A percentile compares a stretch with the other conserved stretches of the same genome.
phyloP scores from a whole-genome alignment of 306 rosid genomes.

The Prunus kanzakura region DNA sequence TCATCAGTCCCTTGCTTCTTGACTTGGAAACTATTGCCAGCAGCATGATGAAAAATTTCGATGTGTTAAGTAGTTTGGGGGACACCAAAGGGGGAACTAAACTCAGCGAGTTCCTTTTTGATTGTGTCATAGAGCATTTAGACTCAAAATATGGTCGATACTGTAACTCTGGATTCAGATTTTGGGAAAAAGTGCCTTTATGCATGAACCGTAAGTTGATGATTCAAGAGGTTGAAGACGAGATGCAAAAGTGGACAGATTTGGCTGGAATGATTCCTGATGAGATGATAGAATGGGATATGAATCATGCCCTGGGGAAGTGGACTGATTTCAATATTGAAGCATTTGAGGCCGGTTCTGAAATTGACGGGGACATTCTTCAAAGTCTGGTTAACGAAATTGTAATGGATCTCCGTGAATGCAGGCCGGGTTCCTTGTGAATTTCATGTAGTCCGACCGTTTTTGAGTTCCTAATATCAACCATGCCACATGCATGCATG shows the following conservation, averaged over 20 bases:
- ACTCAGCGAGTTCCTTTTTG: conserved; percentile 53
- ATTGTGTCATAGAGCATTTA: conserved; percentile 60
- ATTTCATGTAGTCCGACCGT: neutral
- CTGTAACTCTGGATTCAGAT: conserved; percentile 44
- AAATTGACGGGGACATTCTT: conserved; percentile 54
- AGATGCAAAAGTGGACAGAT: conserved; percentile 52
- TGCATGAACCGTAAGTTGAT: conserved; percentile 34
- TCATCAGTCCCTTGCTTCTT: conserved; percentile 34
- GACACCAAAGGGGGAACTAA: conserved; percentile 40
- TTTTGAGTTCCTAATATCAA: conserved; percentile 3
- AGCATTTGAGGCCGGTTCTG: conserved; percentile 68
- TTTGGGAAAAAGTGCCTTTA: conserved; percentile 40
- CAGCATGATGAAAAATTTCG: conserved; percentile 33
- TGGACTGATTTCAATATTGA: conserved; percentile 70
- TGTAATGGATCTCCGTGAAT: conserved; percentile 47
- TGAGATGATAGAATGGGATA: conserved; percentile 81
- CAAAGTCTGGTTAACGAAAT: conserved; percentile 59
- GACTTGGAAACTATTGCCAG: conserved; percentile 44
- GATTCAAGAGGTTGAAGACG: conserved; percentile 46
- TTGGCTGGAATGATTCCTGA: conserved; percentile 62
- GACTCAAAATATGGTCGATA: conserved; percentile 47
- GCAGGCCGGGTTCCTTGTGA: conserved; percentile 27
- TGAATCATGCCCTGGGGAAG: conserved; percentile 70
- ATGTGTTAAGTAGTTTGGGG: conserved; percentile 12
- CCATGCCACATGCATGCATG: conserved; percentile 12